A percentile compares a stretch with the other conserved stretches of the same genome.
Evolutionary conservation across 352 stramenopile genomes (phyloP).

Genomic region (Globisporangium lucens): DNA sequence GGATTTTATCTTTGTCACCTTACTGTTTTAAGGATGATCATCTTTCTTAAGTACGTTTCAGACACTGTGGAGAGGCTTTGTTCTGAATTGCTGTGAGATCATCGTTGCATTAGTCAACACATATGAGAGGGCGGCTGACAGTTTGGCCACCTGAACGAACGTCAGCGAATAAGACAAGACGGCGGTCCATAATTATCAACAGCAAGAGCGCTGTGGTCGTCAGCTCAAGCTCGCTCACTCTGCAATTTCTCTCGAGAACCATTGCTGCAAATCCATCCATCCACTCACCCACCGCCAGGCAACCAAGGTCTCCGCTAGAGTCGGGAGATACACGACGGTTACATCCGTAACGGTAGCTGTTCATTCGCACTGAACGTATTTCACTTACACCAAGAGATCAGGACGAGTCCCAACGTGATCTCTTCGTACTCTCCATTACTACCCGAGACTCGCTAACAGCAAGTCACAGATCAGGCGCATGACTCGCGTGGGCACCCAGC

Average conservation of each 20-base stretch:
- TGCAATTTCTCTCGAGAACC: not conserved
- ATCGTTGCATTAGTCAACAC: too few species aligned
- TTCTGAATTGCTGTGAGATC: too few species aligned
- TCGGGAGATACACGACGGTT: not conserved
- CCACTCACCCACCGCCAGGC: not conserved
- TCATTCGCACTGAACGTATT: not conserved
- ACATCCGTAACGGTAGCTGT: not conserved
- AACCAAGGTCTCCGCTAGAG: not conserved
- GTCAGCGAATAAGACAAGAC: not conserved
- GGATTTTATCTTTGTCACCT: too few species aligned
- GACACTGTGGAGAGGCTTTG: too few species aligned
- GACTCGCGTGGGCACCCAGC: conserved; percentile 1
- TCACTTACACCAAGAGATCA: not conserved
- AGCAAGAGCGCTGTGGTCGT: not conserved
- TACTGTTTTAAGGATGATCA: too few species aligned
- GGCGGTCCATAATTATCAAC: not conserved
- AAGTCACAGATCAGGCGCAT: not conserved
- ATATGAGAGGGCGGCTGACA: too few species aligned
- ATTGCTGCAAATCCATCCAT: not conserved
- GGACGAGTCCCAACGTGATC: not conserved
- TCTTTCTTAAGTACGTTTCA: too few species aligned
- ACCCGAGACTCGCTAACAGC: not conserved
- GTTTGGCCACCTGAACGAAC: not conserved
- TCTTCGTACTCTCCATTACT: not conserved
- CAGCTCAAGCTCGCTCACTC: not conserved